Evolutionary conservation across 179 eudicot genomes (phyloP).

Genomic region (Heliamphora pulchella): DNA sequence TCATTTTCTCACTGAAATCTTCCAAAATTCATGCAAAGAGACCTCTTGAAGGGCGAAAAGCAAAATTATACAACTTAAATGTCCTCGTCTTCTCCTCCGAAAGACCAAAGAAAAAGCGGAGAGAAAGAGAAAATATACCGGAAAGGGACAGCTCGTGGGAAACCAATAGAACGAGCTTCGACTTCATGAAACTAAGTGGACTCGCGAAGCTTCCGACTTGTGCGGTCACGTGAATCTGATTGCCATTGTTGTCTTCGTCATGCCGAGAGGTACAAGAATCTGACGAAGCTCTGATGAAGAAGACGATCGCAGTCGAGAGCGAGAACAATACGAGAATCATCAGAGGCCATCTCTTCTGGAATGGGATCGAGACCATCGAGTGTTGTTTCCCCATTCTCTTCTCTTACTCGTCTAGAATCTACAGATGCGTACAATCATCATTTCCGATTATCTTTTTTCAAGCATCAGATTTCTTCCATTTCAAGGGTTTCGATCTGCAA

Average conservation of each 20-base stretch:
- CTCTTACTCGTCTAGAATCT: background rate
- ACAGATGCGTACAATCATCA: background rate
- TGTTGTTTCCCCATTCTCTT: constrained; percentile 10
- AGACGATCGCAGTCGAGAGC: constrained; percentile 16
- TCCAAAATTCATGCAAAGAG: too few species aligned
- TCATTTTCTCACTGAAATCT: too few species aligned
- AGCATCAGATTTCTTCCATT: background rate
- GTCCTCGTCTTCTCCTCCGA: too few species aligned
- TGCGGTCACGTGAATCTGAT: background rate
- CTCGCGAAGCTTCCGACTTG: constrained; percentile 15
- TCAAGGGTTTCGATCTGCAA: background rate
- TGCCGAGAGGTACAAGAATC: constrained; percentile 10
- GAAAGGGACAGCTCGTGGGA: constrained; percentile 97
- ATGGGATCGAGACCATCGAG: constrained; percentile 5
- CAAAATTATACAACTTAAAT: too few species aligned
- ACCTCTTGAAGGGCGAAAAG: too few species aligned
- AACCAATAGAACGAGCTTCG: constrained; percentile 82
- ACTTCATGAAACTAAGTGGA: constrained; percentile 90
- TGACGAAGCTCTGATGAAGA: constrained; percentile 6
- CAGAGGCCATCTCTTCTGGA: constrained; percentile 17
- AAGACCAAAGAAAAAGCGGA: too few species aligned
- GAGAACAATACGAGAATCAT: constrained; percentile 10
- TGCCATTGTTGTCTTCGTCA: background rate
- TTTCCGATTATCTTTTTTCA: background rate
- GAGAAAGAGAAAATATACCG: constrained; percentile 31